Evolutionary conservation across 2,329 filamentous ascomycete species (phyloP).

Genomic region (Fusarium sp.): DNA sequence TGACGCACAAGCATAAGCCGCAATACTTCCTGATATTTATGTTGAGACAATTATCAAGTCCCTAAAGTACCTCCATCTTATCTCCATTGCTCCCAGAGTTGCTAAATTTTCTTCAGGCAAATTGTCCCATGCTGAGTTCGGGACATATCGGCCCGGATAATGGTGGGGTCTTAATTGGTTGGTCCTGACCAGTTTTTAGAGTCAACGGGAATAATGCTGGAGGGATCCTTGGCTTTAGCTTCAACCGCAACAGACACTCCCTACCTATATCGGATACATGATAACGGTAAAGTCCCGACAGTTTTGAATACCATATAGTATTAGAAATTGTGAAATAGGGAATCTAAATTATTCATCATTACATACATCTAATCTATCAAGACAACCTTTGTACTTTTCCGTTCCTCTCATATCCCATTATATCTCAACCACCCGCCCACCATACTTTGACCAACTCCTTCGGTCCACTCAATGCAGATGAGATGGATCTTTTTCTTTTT

Average conservation of each 20-base stretch:
- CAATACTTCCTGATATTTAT: constrained; percentile 35
- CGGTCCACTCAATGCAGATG: constrained; percentile 33
- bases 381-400: constrained; percentile 31
- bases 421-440: constrained; percentile 38
- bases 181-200: background rate
- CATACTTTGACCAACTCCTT: constrained; percentile 47
- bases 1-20: background rate
- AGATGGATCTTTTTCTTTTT: constrained; percentile 36
- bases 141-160: constrained; percentile 32
- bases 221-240: background rate
- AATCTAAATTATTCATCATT: constrained; percentile 30
- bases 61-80: constrained; percentile 34
- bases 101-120: constrained; percentile 31
- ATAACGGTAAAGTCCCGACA: too few species aligned
- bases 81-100: constrained; percentile 19
- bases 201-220: constrained; percentile 7
- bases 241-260: background rate
- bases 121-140: constrained; percentile 30
- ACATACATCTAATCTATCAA: constrained; percentile 29
- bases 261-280: background rate
- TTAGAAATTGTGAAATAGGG: background rate
- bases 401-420: constrained; percentile 8
- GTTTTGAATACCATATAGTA: too few species aligned
- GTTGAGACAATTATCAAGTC: constrained; percentile 42
- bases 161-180: constrained; percentile 21